A percentile compares a stretch with the other conserved stretches of the same genome.
phyloP scores from a whole-genome alignment of 805 yeast species.

The Candida hispaniensis region DNA sequence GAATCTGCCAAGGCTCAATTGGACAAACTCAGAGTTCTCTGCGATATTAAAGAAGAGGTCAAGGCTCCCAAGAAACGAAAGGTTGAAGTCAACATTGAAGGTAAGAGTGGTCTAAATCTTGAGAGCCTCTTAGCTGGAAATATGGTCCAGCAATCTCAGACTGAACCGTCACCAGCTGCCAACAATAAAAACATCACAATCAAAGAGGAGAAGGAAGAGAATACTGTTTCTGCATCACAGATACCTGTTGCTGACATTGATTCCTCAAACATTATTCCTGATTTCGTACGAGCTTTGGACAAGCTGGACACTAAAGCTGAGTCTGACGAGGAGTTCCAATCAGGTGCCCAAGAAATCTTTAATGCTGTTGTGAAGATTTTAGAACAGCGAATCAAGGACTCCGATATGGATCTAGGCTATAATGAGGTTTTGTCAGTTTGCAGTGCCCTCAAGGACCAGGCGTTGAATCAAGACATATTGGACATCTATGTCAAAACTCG shows the following conservation, averaged over 20 bases:
- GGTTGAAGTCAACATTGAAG: slow-evolving; percentile 7
- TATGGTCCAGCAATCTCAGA: too few species aligned
- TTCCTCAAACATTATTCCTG: slow-evolving; percentile 10
- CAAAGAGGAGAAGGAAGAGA: too few species aligned
- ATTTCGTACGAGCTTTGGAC: slow-evolving; percentile 9
- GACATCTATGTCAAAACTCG: not conserved
- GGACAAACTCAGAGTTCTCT: slow-evolving; percentile 17
- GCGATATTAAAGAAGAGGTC: slow-evolving; percentile 19
- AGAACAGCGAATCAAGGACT: slow-evolving; percentile 2
- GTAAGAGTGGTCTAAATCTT: slow-evolving; percentile 18
- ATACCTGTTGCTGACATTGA: slow-evolving; percentile 1
- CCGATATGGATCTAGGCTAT: slow-evolving; percentile 1
- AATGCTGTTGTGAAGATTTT: not conserved
- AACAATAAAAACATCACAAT: too few species aligned
- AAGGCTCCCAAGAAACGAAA: slow-evolving; percentile 10
- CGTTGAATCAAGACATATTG: slow-evolving; percentile 5
- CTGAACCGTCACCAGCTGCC: too few species aligned
- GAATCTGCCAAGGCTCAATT: slow-evolving; percentile 15
- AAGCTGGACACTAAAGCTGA: slow-evolving; percentile 12
- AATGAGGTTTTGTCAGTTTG: slow-evolving; percentile 7
- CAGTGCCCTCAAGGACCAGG: slow-evolving; percentile 8
- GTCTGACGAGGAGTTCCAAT: slow-evolving; percentile 2
- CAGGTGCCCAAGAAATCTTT: slow-evolving; percentile 3
- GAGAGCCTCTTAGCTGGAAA: slow-evolving; percentile 20
- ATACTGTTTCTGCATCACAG: not conserved